Evolutionary conservation across 2,329 filamentous ascomycete species (phyloP), one percentile per base, ranked within the genome.

Genomic region (Calcarisporium arbuscula): DNA sequence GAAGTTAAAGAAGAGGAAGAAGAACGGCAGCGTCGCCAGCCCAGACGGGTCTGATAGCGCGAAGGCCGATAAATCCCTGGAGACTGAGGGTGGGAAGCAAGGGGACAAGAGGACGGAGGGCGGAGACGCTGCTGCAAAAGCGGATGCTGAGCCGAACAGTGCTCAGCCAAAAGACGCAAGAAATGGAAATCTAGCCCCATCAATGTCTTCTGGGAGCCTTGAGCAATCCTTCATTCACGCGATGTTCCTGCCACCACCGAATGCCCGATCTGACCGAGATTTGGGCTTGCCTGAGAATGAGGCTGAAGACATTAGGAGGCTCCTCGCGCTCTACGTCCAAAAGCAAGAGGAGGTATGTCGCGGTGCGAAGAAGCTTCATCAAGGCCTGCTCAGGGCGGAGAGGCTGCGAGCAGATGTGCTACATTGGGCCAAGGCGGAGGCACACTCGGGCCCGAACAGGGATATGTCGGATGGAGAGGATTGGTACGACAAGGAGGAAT

Each of bases 401-500:
- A 72, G 83, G 28, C 71, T 84, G 56, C 73, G 85, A 19, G 77
- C 76, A 48, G 72, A 78, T 15, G 83, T 92, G 4, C 71, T 82
- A 53, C 74, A 76, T 46, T 88, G 83, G 80, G 73, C 80, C 45
- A 86, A 87, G 54, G 81, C 85, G 2, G 85, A 90, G 60, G 84
- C 73, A 16, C 85, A 90, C 50, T 69, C 67, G 34, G 76, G 78
- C 2, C 53, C 65, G 14, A 77, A 79, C 53, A 58, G 79, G 32
- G 84, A 89, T 56, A 80, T 92, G 80, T 88, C 82, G 32, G 86
- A 94, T 53, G 85, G 85, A 9, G 86, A 94, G 64, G 86, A 94
- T 54, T 94, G 85, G 83, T 89, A 88, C 52, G 86, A 94, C 57
- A 76, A 75, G 51, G 81, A 86, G 34, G 82, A 86, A 60, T 90